Conservation (phyloP, 208 protist species). For the Trypanosoma cruzi region DNA sequence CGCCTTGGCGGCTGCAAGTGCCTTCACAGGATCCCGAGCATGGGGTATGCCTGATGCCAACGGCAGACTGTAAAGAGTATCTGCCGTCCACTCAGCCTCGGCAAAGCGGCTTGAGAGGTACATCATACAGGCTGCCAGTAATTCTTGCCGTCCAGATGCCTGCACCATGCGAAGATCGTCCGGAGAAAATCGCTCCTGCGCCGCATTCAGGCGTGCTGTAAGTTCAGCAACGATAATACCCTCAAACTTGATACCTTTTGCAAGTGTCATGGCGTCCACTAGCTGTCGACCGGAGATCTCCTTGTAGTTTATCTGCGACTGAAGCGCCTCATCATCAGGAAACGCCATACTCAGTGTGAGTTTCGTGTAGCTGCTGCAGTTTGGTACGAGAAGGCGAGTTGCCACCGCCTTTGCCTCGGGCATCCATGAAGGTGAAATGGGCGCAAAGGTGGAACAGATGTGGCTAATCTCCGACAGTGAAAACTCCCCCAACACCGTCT, state of each 20-base stretch:
- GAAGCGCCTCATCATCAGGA: conserved; percentile 51
- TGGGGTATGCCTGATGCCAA: conserved; percentile 38
- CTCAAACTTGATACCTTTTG: conserved; percentile 32
- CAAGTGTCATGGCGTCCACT: conserved; percentile 66
- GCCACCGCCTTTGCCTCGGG: conserved; percentile 72
- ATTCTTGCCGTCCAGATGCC: conserved; percentile 31
- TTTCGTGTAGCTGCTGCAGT: conserved; percentile 38
- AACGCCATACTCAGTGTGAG: conserved; percentile 77
- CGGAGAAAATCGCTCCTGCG: conserved; percentile 52
- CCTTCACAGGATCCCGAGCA: conserved; percentile 46
- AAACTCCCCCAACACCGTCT: conserved; percentile 76
- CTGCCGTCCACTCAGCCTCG: conserved; percentile 62
- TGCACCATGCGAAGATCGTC: conserved; percentile 71
- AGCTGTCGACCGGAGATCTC: conserved; percentile 65
- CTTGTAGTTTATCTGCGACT: conserved; percentile 52
- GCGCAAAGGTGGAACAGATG: conserved; percentile 80
- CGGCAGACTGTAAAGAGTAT: conserved; percentile 72
- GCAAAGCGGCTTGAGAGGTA: conserved; percentile 66
- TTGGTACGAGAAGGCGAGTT: conserved; percentile 38
- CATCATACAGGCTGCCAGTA: conserved; percentile 44
- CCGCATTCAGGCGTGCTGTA: conserved; percentile 40
- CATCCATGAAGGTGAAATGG: conserved; percentile 70
- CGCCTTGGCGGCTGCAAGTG: conserved; percentile 54
- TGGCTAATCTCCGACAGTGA: conserved; percentile 78
- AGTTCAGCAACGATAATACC: conserved; percentile 46